A percentile compares a stretch with the other conserved stretches of the same genome.
Evolutionary conservation across 805 yeast genomes (phyloP).

Genomic region (Hanseniaspora thailandica): DNA sequence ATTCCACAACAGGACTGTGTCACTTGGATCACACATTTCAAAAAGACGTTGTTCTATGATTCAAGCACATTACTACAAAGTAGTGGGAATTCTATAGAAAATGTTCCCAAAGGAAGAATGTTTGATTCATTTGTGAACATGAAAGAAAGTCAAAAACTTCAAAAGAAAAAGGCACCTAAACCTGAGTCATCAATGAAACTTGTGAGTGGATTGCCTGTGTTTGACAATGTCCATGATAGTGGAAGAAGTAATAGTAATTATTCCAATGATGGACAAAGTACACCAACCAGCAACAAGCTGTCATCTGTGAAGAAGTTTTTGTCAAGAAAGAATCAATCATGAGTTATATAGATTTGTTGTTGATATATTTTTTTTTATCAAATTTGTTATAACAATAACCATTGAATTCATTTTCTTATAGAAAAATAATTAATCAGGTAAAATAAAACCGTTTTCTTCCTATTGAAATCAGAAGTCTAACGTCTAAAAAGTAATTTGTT

Average conservation of each 20-base stretch:
- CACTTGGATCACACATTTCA: constrained; percentile 41
- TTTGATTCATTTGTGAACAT: constrained; percentile 29
- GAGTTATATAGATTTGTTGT: background rate
- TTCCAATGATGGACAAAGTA: background rate
- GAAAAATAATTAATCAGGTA: background rate
- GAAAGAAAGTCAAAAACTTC: constrained; percentile 19
- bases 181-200: constrained; percentile 26
- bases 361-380: background rate
- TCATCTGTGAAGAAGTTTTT: constrained; percentile 12
- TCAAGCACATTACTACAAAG: constrained; percentile 8
- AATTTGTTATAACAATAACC: background rate
- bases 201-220: constrained; percentile 29
- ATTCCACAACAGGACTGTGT: constrained; percentile 41
- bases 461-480: constrained; percentile 29
- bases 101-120: constrained; percentile 23
- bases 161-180: constrained; percentile 16
- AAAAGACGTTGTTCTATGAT: constrained; percentile 12
- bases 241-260: background rate
- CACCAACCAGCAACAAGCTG: background rate
- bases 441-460: constrained; percentile 23
- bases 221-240: background rate
- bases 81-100: background rate
- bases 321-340: constrained; percentile 9
- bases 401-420: background rate
- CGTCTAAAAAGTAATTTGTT: constrained; percentile 27